phyloP scores from a whole-genome alignment of 83 land plant species.

The Picea mariana region DNA sequence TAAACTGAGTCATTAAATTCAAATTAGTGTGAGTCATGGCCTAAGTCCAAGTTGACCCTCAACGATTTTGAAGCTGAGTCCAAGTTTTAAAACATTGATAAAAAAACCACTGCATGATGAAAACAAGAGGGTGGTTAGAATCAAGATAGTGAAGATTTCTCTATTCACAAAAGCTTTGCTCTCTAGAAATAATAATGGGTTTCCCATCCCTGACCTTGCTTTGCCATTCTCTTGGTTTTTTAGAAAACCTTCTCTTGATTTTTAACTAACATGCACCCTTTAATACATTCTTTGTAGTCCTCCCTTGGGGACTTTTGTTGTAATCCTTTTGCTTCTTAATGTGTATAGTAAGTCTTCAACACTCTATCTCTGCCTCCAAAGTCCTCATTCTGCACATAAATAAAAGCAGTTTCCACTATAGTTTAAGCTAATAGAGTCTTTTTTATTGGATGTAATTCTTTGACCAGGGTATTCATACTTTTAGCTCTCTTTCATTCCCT shows the following conservation, averaged over 20 bases:
- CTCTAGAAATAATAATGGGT: no score
- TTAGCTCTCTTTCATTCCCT: slow-evolving; percentile 54
- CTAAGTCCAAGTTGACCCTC: no score
- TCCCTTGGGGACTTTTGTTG: slow-evolving; percentile 11
- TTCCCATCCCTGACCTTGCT: no score
- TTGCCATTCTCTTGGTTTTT: no score
- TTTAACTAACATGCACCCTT: background rate
- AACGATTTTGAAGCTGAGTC: no score
- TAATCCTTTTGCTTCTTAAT: slow-evolving; percentile 12
- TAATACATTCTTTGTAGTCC: slow-evolving; percentile 7
- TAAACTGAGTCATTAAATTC: no score
- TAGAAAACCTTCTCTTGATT: no score
- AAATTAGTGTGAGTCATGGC: no score
- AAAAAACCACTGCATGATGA: slow-evolving; percentile 50
- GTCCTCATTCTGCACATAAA: background rate
- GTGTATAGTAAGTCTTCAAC: slow-evolving; percentile 42
- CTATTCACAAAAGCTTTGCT: background rate
- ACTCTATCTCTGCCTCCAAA: background rate
- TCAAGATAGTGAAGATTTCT: slow-evolving; percentile 30
- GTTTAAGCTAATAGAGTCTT: background rate
- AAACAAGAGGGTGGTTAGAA: slow-evolving; percentile 64
- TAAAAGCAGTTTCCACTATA: no score
- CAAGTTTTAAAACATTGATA: no score
- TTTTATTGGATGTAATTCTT: background rate
- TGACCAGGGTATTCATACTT: slow-evolving; percentile 47